Base-by-base conservation (phyloP, 2,329 filamentous ascomycete species). In the Epichloe hybrida region DNA sequence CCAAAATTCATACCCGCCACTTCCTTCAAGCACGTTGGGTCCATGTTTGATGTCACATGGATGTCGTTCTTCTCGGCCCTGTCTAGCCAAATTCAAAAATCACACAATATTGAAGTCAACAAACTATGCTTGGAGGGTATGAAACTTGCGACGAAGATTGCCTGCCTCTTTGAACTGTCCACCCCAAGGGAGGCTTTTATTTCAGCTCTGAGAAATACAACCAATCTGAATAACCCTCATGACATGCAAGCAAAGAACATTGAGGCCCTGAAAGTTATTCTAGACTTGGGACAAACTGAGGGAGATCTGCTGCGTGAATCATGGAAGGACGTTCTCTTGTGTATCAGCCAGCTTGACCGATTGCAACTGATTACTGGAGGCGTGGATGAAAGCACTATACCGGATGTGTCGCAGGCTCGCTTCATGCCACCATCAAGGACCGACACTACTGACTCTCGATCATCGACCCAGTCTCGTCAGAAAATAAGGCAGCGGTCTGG, bases 21-120 rank as follows among this genome's bases (percentile, higher is more conserved):
- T 1, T 97, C 90, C 0, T 90, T 88, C 64, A 91, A 88, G 59
- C 93, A 98, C 65, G 86, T 96, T 47, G 93, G 93, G 0, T 89
- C 93, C 0, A 98, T 98, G 93, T 97, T 98, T 62, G 90, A 95
- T 60, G 89, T 95, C 23, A 94, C 89, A 0, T 98, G 93, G 93
- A 98, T 97, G 91, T 95, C 91, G 9, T 94, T 96, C 66, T 85
- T 98, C 61, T 97, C 91, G 5, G 90, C 90, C 0, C 76, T 98
- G 27, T 96, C 91, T 1, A 90, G 87, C 48, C 87, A 94, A 58
- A 90, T 93, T 64, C 93, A 97, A 59, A 90, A 95, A 62, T 86
- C 88, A 0, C 87, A 95, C 58, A 96, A 96, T 61, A 74, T 95
- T 4, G 89, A 96, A 57, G 87, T 93, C 15, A 90, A 96, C 65